Percentiles rank a stretch among this genome's conserved stretches.
Evolutionary conservation across 2,329 filamentous ascomycete species (phyloP).

Genomic region (Fusarium sp.): DNA sequence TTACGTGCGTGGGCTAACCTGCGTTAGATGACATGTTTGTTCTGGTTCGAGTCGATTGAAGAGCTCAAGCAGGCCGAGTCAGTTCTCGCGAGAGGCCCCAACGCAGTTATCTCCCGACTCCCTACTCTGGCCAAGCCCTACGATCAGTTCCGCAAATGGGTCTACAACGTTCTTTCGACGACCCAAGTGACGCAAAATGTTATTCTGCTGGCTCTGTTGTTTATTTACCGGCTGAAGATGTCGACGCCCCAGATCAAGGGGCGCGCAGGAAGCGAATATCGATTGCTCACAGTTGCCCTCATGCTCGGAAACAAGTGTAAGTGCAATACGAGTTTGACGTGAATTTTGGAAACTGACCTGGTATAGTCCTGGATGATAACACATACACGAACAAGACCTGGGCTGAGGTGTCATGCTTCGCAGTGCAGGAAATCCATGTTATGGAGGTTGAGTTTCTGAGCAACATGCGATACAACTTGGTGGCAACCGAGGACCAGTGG

Average conservation of each 20-base stretch:
- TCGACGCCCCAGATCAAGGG: conserved; percentile 90
- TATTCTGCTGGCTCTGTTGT: conserved; percentile 86
- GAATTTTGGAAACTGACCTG: conserved; percentile 31
- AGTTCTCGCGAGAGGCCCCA: conserved; percentile 55
- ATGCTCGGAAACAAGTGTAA: conserved; percentile 98
- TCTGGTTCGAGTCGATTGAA: conserved; percentile 95
- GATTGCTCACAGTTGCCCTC: conserved; percentile 90
- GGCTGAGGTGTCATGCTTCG: conserved; percentile 96
- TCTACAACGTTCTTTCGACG: conserved; percentile 87
- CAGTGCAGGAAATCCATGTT: conserved; percentile 93
- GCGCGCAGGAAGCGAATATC: conserved; percentile 91
- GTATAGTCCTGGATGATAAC: conserved; percentile 89
- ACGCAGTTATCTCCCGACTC: conserved; percentile 62
- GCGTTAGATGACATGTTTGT: conserved; percentile 89
- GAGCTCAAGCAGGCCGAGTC: conserved; percentile 80
- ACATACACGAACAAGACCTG: conserved; percentile 99
- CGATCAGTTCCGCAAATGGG: conserved; percentile 91
- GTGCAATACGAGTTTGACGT: conserved; percentile 43
- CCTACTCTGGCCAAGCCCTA: conserved; percentile 79
- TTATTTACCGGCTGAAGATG: conserved; percentile 93
- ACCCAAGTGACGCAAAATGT: conserved; percentile 98
- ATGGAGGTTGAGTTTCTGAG: conserved; percentile 99
- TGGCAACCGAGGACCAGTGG: conserved; percentile 89
- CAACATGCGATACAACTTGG: conserved; percentile 95
- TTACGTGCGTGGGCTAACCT: conserved; percentile 13